A percentile compares a stretch with the other conserved stretches of the same genome.
These are phyloP conservation scores for Dryadomyces quercus-mongolicae DNA, from an alignment of 2,329 filamentous ascomycete species.

Conservation along the genomic window DNA sequence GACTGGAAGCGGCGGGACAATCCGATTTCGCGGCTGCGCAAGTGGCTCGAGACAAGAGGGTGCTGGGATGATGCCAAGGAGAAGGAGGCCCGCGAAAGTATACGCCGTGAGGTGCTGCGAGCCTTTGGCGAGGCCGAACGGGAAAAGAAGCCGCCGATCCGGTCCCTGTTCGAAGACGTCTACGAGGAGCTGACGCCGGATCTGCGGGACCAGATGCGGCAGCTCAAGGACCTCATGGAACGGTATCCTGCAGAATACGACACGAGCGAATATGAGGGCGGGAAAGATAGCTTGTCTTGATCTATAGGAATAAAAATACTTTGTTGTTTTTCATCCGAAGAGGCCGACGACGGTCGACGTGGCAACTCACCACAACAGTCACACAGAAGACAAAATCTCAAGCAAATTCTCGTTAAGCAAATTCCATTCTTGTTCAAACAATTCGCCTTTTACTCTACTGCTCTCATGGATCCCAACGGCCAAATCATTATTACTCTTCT, in stretches of 20 bases:
- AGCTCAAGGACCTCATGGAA: conserved; percentile 66
- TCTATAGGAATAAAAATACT: background rate
- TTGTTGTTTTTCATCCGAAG: background rate
- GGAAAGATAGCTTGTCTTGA: conserved; percentile 16
- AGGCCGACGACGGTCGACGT: background rate
- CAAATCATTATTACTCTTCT: conserved; percentile 19
- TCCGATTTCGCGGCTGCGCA: conserved; percentile 24
- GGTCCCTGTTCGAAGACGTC: conserved; percentile 70
- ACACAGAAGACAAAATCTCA: background rate
- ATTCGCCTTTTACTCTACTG: too few relatives aligned
- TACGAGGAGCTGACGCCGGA: conserved; percentile 68
- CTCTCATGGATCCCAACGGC: conserved; percentile 13
- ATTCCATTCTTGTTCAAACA: too few relatives aligned
- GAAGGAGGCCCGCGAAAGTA: conserved; percentile 30
- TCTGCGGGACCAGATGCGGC: conserved; percentile 53
- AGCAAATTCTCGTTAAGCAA: background rate
- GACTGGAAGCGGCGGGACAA: conserved; percentile 55
- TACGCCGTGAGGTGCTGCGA: conserved; percentile 51
- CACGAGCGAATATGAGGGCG: conserved; percentile 21
- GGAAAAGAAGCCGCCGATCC: conserved; percentile 64
- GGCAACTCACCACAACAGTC: too few relatives aligned
- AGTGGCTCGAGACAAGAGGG: conserved; percentile 71
- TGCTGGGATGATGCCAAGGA: conserved; percentile 82
- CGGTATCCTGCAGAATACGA: conserved; percentile 92
- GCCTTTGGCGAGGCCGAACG: conserved; percentile 77